phyloP scores from a whole-genome alignment of 2,329 filamentous ascomycete genomes.

The Dactylonectria macrodidyma region DNA sequence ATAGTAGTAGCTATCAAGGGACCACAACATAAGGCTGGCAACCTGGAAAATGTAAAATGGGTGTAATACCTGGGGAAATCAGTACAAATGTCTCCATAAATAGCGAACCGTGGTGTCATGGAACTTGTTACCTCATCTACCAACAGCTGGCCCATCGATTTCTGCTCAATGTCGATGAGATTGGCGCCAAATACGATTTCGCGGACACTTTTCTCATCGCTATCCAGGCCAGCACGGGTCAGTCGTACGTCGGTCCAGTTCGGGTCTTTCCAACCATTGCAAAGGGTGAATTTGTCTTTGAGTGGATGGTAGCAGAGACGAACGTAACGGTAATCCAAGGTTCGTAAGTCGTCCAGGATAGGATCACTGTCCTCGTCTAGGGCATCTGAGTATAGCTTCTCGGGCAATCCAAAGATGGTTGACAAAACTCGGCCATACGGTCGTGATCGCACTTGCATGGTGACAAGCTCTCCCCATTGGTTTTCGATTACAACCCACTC shows the following conservation, averaged over 20 bases:
- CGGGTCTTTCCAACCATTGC: constrained; percentile 95
- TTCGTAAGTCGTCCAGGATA: constrained; percentile 80
- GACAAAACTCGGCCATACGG: constrained; percentile 70
- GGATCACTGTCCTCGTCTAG: constrained; percentile 79
- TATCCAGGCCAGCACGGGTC: constrained; percentile 85
- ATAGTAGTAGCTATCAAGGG: constrained; percentile 96
- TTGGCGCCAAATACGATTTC: constrained; percentile 92
- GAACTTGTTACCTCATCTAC: constrained; percentile 80
- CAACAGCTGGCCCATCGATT: constrained; percentile 84
- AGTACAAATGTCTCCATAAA: background rate
- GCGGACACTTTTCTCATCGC: constrained; percentile 87
- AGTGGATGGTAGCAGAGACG: constrained; percentile 92
- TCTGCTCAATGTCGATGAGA: constrained; percentile 93
- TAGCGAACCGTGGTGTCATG: background rate
- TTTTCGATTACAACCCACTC: constrained; percentile 97
- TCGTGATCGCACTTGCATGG: constrained; percentile 76
- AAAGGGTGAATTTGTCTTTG: constrained; percentile 89
- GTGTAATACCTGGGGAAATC: constrained; percentile 79
- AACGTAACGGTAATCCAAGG: constrained; percentile 93
- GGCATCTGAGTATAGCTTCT: constrained; percentile 70
- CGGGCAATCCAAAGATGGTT: constrained; percentile 76
- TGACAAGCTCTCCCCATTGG: constrained; percentile 92
- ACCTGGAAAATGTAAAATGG: constrained; percentile 99
- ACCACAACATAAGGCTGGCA: constrained; percentile 94
- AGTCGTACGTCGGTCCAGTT: constrained; percentile 84